Evolutionary conservation across 2,329 filamentous ascomycete species (phyloP), one percentile per base, ranked within the genome.

Genomic region (Ascochyta clinopodiicola): DNA sequence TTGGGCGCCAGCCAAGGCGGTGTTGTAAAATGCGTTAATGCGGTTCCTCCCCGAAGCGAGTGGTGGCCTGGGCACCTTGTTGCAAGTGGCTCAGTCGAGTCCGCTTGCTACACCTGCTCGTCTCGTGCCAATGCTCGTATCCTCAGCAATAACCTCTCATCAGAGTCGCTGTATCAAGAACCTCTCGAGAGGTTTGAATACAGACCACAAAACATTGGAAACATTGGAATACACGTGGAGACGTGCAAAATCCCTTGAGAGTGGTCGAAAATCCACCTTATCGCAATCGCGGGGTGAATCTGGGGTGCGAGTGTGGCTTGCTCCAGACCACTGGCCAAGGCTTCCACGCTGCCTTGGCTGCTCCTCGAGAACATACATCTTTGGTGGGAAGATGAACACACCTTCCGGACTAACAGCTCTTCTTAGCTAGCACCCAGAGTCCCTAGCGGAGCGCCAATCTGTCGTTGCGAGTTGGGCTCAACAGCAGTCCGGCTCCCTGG

Each of bases 251-350:
- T 51, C 35, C 53, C 50, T 57, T 35, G 22, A 31, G 35, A 42
- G 40, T 19, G 29, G 36, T 50, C 25, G 1, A 31, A 4, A 19
- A 27, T 31, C 52, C 61, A 56, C 51, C 60, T 61, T 44, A 32
- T 57, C 22, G 42, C 48, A 49, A 53, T 51, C 45, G 60, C 50
- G 63, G 60, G 56, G 57, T 44, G 51, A 51, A 61, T 43, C 52
- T 60, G 62, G 64, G 53, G 61, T 63, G 62, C 58, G 56, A 68
- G 60, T 55, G 63, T 71, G 69, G 69, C 69, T 66, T 46, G 69
- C 64, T 71, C 71, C 63, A 73, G 71, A 67, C 70, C 64, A 47
- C 54, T 12, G 47, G 67, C 69, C 66, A 72, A 71, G 70, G 62
- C 32, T 44, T 47, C 63, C 49, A 60, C 57, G 43, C 40, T 55